Percentiles rank a stretch among this genome's conserved stretches.
phyloP scores from a whole-genome alignment of 345 rosid genomes.

The Pelargonium nanum region DNA sequence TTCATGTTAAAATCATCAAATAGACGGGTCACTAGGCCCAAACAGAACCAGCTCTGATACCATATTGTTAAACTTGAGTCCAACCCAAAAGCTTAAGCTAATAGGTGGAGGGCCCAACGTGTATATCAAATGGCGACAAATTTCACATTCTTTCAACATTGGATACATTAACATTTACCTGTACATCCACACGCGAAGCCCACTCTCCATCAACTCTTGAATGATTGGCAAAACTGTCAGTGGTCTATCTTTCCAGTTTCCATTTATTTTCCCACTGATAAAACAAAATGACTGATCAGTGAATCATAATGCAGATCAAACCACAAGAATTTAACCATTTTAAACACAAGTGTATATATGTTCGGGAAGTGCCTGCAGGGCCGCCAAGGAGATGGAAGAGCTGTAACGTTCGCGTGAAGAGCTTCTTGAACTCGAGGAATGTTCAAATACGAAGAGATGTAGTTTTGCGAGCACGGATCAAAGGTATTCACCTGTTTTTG shows the following conservation, averaged over 20 bases:
- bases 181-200: conserved; percentile 63
- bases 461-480: conserved; percentile 63
- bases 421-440: conserved; percentile 61
- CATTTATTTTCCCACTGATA: conserved; percentile 6
- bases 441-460: conserved; percentile 63
- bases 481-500: conserved; percentile 30
- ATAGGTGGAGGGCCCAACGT: too few relatives aligned
- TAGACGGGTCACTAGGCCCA: too few relatives aligned
- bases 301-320: neutral
- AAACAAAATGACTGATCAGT: neutral
- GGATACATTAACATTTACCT: conserved; percentile 20
- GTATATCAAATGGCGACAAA: neutral
- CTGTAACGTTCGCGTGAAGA: conserved; percentile 73
- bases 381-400: conserved; percentile 53
- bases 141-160: neutral
- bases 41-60: neutral
- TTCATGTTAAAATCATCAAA: too few relatives aligned
- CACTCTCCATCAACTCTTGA: conserved; percentile 37
- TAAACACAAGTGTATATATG: neutral
- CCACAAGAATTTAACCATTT: neutral
- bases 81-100: too few relatives aligned
- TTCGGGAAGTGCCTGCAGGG: conserved; percentile 46
- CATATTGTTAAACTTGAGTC: too few relatives aligned
- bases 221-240: conserved; percentile 52
- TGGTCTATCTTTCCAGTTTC: conserved; percentile 56